Conservation (phyloP, 2,329 filamentous ascomycete genomes). For the Scytalidium lignicola region DNA sequence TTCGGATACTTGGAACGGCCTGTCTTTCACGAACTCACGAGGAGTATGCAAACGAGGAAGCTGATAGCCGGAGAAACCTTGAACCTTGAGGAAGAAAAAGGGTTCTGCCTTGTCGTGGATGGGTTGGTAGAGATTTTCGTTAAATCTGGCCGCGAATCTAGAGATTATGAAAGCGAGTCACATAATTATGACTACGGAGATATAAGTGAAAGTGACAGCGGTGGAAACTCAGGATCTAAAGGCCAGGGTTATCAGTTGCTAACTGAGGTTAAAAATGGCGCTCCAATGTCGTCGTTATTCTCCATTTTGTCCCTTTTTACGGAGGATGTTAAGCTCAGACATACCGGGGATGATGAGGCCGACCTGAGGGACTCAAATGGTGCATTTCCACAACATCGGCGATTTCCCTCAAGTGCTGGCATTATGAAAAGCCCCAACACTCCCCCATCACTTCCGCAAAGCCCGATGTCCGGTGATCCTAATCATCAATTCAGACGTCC, state of each 20-base stretch:
- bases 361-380: slow-evolving; percentile 32
- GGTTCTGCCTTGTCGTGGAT: slow-evolving; percentile 95
- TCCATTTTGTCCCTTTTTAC: slow-evolving; percentile 97
- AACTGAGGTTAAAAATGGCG: slow-evolving; percentile 95
- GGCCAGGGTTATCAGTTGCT: slow-evolving; percentile 89
- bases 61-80: slow-evolving; percentile 94
- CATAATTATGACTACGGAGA: slow-evolving; percentile 36
- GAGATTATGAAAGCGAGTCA: slow-evolving; percentile 34
- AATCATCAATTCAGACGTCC: slow-evolving; percentile 37
- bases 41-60: slow-evolving; percentile 97
- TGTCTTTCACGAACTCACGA: slow-evolving; percentile 94
- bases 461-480: slow-evolving; percentile 24
- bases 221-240: slow-evolving; percentile 50
- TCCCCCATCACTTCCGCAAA: slow-evolving; percentile 27
- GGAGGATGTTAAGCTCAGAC: slow-evolving; percentile 79
- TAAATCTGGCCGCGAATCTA: slow-evolving; percentile 66
- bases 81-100: slow-evolving; percentile 93
- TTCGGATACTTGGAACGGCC: slow-evolving; percentile 95
- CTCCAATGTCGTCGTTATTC: slow-evolving; percentile 97
- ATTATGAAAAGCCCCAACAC: slow-evolving; percentile 21
- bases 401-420: slow-evolving; percentile 19
- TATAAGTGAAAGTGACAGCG: slow-evolving; percentile 65
- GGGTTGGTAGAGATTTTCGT: slow-evolving; percentile 97
- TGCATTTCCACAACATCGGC: slow-evolving; percentile 19
- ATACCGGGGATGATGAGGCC: slow-evolving; percentile 52